A percentile compares a stretch with the other conserved stretches of the same genome.
These are phyloP conservation scores for Uncinocarpus reesii DNA, from an alignment of 2,329 filamentous ascomycete species.

Conservation along the genomic window DNA sequence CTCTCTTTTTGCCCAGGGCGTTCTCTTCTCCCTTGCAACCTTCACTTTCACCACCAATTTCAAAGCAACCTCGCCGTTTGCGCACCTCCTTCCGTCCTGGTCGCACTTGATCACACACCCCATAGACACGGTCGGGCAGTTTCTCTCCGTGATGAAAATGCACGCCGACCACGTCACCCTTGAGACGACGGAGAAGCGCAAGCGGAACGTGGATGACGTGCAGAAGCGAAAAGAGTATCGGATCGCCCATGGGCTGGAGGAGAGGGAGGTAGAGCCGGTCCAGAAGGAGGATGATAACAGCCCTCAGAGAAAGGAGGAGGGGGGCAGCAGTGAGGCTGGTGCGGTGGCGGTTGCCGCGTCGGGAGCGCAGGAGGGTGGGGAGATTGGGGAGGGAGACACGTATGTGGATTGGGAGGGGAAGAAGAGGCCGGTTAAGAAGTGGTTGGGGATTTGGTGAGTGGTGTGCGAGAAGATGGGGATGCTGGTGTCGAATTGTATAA, in stretches of 20 bases:
- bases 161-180: slow-evolving; percentile 62
- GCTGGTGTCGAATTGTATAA: not conserved
- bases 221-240: slow-evolving; percentile 77
- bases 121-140: slow-evolving; percentile 53
- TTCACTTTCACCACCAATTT: slow-evolving; percentile 72
- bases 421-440: slow-evolving; percentile 59
- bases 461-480: not conserved
- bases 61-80: slow-evolving; percentile 65
- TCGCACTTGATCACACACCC: slow-evolving; percentile 62
- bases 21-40: slow-evolving; percentile 57
- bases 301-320: slow-evolving; percentile 28
- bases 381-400: slow-evolving; percentile 13
- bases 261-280: slow-evolving; percentile 16
- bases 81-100: slow-evolving; percentile 62
- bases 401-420: slow-evolving; percentile 32
- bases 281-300: slow-evolving; percentile 22
- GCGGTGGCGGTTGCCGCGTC: slow-evolving; percentile 9
- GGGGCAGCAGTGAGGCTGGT: slow-evolving; percentile 23
- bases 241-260: slow-evolving; percentile 71
- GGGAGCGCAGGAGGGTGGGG: slow-evolving; percentile 26
- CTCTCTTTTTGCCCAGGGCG: slow-evolving; percentile 41
- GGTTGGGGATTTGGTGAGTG: slow-evolving; percentile 65
- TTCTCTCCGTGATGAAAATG: slow-evolving; percentile 62
- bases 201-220: slow-evolving; percentile 69
- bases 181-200: slow-evolving; percentile 60